Evolutionary conservation across 2,329 filamentous ascomycete genomes (phyloP), one percentile per base, ranked within the genome.

Genomic region (Huntiella moniliformis): DNA sequence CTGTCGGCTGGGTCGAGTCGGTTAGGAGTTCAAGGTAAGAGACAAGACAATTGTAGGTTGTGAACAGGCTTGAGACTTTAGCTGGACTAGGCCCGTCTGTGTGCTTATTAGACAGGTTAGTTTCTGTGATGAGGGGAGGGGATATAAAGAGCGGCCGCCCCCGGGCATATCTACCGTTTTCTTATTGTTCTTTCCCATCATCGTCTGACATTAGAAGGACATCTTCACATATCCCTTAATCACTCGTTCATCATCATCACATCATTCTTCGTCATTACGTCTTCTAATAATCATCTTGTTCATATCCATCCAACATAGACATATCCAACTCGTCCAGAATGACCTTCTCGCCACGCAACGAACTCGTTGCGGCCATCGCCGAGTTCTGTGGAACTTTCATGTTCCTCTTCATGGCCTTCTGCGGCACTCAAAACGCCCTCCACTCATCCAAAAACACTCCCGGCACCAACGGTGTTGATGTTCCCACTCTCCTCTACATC

Each of bases 361-460:
- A 61, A 17, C 46, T 63, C 10, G 58, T 67, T 38, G 61, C 67
- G n/a, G 55, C 63, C 32, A 50, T 68, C 16, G 67, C 64, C 47
- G 68, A 71, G 56, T 68, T 72, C 41, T 63, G 66, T 51, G 68
- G 68, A 46, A 71, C 68, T 1, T 70, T 71, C 51, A 61, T 71
- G 56, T 72, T 71, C 55, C 60, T 72, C 0, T 63, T 70, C 41
- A 57, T 65, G 45, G 53, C 62, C 33, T 66, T 62, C 47, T 57
- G 61, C 13, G 63, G 22, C 10, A 38, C 49, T 32, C 51, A 52
- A 38, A 50, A 41, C 16, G 54, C 63, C 0, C 60, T 65, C 48
- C 58, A 62, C 35, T 49, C 46, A 3, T 51, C 33, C 13, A 35
- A 45, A 31, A 49, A 49, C 38, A 42, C 42, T 18, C 11, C 36